A percentile compares a stretch with the other conserved stretches of the same genome.
phyloP scores from a whole-genome alignment of 257 asterid genomes.

The Nicotiana attenuata region DNA sequence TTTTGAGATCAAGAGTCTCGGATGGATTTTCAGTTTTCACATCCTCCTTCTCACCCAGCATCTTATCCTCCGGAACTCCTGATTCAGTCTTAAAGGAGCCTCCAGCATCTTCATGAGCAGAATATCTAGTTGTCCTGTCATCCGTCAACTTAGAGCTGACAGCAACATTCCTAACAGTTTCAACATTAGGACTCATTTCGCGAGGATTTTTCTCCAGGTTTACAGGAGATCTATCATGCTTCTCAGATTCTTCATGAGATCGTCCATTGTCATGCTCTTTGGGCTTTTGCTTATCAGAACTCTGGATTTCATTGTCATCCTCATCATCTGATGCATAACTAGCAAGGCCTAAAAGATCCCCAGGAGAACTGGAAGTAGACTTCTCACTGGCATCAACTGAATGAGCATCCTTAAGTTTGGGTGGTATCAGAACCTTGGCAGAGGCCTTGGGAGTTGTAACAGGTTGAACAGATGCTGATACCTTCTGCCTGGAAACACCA shows the following conservation, averaged over 20 bases:
- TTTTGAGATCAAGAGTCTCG: slow-evolving; percentile 30
- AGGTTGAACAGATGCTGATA: slow-evolving; percentile 36
- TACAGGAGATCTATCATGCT: slow-evolving; percentile 15
- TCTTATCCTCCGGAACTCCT: slow-evolving; percentile 29
- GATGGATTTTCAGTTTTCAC: slow-evolving; percentile 40
- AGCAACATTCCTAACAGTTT: slow-evolving; percentile 14
- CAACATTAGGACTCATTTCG: slow-evolving; percentile 21
- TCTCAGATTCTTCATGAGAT: slow-evolving; percentile 32
- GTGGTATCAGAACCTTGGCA: slow-evolving; percentile 57
- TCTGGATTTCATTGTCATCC: slow-evolving; percentile 56
- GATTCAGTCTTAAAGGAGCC: slow-evolving; percentile 30
- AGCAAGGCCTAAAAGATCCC: slow-evolving; percentile 77
- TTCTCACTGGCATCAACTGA: slow-evolving; percentile 46
- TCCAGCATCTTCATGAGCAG: slow-evolving; percentile 21
- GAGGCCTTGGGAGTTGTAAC: slow-evolving; percentile 47
- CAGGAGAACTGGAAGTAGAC: slow-evolving; percentile 50
- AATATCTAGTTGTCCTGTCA: slow-evolving; percentile 23
- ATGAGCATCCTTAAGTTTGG: slow-evolving; percentile 37
- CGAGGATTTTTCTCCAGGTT: slow-evolving; percentile 28
- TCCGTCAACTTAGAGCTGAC: slow-evolving; percentile 26
- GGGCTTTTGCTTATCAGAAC: slow-evolving; percentile 32
- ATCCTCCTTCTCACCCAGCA: slow-evolving; percentile 27
- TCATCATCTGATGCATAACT: slow-evolving; percentile 92
- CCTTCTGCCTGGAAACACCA: slow-evolving; percentile 36
- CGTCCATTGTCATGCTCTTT: slow-evolving; percentile 49